phyloP scores from a whole-genome alignment of 345 rosid species.

The Adansonia digitata region DNA sequence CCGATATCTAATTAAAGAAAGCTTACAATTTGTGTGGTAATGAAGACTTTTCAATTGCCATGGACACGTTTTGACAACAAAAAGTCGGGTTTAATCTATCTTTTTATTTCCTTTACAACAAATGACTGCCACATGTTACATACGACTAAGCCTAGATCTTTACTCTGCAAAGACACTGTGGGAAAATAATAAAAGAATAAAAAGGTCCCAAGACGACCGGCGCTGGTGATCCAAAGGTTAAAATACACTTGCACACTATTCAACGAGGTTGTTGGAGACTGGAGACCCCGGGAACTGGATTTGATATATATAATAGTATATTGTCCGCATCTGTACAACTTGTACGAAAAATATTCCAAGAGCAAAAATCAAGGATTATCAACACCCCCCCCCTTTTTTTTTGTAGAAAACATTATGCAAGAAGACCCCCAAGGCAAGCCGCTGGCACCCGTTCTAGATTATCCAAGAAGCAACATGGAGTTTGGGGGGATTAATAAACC shows the following conservation, averaged over 20 bases:
- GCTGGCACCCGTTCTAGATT: constrained; percentile 10
- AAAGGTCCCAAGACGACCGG: neutral
- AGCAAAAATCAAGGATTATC: neutral
- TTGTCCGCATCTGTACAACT: neutral
- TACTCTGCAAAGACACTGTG: neutral
- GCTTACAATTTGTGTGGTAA: neutral
- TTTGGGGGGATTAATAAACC: neutral
- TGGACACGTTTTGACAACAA: neutral
- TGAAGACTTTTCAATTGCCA: neutral
- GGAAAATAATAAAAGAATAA: neutral
- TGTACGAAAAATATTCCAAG: neutral
- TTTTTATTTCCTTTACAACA: neutral
- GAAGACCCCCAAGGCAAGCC: constrained; percentile 15
- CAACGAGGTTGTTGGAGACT: neutral
- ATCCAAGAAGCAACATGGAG: constrained; percentile 30
- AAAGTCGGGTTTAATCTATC: neutral
- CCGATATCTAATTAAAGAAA: neutral
- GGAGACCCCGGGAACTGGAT: neutral
- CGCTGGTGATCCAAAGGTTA: neutral
- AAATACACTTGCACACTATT: neutral
- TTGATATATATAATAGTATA: neutral
- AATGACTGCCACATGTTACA: too few species aligned
- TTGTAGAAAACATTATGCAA: constrained; percentile 8
- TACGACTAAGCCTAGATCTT: neutral
- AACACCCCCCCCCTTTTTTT: neutral